Evolutionary conservation across 345 rosid species (phyloP).

Genomic region (Citrus hindsii): DNA sequence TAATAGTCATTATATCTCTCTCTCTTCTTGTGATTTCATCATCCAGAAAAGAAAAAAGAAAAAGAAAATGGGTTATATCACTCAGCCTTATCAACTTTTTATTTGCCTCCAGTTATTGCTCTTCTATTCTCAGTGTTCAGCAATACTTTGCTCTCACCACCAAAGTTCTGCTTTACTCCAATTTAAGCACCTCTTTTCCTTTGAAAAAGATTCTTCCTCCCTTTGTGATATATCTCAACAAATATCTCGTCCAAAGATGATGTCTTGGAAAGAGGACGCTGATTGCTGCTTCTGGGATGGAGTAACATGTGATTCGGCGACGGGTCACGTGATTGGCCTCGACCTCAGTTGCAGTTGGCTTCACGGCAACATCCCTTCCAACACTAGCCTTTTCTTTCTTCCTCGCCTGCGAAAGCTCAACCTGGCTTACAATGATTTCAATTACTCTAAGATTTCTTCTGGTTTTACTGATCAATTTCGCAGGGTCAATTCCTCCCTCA

Average conservation of each 20-base stretch:
- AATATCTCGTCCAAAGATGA: neutral
- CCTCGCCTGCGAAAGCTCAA: conserved; percentile 19
- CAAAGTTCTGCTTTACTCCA: too few relatives aligned
- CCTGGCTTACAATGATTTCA: conserved; percentile 27
- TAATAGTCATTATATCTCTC: too few relatives aligned
- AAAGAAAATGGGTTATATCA: too few relatives aligned
- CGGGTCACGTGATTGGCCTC: conserved; percentile 22
- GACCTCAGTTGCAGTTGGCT: conserved; percentile 12
- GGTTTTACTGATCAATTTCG: conserved; percentile 5
- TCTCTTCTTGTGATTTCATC: too few relatives aligned
- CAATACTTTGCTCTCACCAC: too few relatives aligned
- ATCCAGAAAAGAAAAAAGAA: too few relatives aligned
- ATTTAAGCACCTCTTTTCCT: too few relatives aligned
- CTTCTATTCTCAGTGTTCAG: too few relatives aligned
- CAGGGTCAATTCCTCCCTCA: neutral
- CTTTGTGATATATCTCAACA: fast-evolving
- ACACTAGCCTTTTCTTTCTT: conserved; percentile 19
- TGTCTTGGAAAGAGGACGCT: neutral
- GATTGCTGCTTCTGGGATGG: conserved; percentile 9
- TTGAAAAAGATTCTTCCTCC: fast-evolving
- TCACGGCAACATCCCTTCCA: conserved; percentile 4
- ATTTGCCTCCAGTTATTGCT: too few relatives aligned
- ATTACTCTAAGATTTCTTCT: neutral
- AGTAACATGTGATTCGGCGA: conserved; percentile 16
- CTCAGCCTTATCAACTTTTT: too few relatives aligned